phyloP scores from a whole-genome alignment of 1,139 yeast genomes.

The Saccharomycopsis hybrid region DNA sequence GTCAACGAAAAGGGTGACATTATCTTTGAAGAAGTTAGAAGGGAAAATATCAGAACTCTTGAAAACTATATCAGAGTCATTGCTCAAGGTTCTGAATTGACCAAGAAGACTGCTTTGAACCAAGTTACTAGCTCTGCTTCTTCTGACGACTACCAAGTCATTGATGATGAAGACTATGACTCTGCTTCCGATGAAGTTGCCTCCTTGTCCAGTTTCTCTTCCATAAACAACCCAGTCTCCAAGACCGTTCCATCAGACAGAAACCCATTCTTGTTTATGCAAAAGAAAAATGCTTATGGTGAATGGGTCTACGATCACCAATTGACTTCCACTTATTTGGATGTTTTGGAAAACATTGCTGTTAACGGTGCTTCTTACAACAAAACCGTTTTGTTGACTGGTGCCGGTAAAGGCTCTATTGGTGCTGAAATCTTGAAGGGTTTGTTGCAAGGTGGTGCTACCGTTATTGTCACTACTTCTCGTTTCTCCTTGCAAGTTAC shows the following conservation, averaged over 20 bases:
- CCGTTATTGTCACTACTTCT: slow-evolving; percentile 92
- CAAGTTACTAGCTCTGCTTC: slow-evolving; percentile 1
- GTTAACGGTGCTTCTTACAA: slow-evolving; percentile 86
- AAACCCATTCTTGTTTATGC: slow-evolving; percentile 90
- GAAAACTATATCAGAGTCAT: slow-evolving; percentile 94
- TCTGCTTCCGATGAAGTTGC: slow-evolving; percentile 74
- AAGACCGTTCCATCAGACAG: slow-evolving; percentile 74
- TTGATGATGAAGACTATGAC: slow-evolving; percentile 40
- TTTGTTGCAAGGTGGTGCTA: slow-evolving; percentile 94
- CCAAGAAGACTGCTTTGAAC: slow-evolving; percentile 41
- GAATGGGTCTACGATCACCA: slow-evolving; percentile 80
- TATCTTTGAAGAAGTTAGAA: slow-evolving; percentile 74
- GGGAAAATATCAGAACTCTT: slow-evolving; percentile 87
- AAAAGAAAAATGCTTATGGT: slow-evolving; percentile 65
- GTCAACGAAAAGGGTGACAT: slow-evolving; percentile 87
- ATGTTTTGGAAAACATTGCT: slow-evolving; percentile 90
- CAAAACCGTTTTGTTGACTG: slow-evolving; percentile 87
- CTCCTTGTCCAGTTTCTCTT: slow-evolving; percentile 66
- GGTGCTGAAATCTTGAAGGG: slow-evolving; percentile 98
- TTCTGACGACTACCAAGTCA: slow-evolving; percentile 16
- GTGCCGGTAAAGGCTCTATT: slow-evolving; percentile 98
- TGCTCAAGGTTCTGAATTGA: slow-evolving; percentile 91
- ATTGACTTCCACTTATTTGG: slow-evolving; percentile 72
- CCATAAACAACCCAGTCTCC: slow-evolving; percentile 68
- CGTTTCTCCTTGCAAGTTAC: slow-evolving; percentile 92